phyloP scores from a whole-genome alignment of 768 basidiomycete species.

The Pleurotus ostreatus region DNA sequence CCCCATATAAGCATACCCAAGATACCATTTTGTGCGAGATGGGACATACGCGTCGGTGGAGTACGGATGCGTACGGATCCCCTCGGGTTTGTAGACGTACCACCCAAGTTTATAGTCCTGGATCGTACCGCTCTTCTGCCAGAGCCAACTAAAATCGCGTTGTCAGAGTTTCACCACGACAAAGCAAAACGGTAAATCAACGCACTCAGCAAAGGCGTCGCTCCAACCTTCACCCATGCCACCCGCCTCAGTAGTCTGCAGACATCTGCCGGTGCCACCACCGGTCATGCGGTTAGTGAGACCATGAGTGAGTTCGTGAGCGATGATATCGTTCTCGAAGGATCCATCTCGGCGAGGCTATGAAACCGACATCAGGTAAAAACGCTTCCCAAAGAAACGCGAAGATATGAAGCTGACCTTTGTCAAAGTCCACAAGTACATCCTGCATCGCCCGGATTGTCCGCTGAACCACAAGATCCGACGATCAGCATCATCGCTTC shows the following conservation, averaged over 20 bases:
- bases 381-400: no score
- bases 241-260: slow-evolving; percentile 43
- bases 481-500: neutral
- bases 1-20: no score
- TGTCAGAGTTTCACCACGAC: slow-evolving; percentile 12
- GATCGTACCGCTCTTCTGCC: slow-evolving; percentile 21
- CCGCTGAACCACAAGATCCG: slow-evolving; percentile 17
- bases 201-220: slow-evolving; percentile 21
- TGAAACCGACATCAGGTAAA: neutral
- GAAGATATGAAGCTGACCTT: neutral
- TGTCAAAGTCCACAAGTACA: slow-evolving; percentile 20
- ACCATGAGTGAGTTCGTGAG: slow-evolving; percentile 5
- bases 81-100: slow-evolving; percentile 21
- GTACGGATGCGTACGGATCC: slow-evolving; percentile 46
- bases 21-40: no score
- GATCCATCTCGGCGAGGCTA: slow-evolving; percentile 43
- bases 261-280: slow-evolving; percentile 34
- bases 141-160: slow-evolving; percentile 20
- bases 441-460: slow-evolving; percentile 24
- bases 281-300: slow-evolving; percentile 9
- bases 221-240: slow-evolving; percentile 54
- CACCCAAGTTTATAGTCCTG: slow-evolving; percentile 21
- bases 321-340: slow-evolving; percentile 36
- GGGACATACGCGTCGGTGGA: slow-evolving; percentile 32
- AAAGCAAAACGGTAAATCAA: neutral